Conservation (phyloP, 176 grass and related monocot genomes). For the Phyllostachys edulis region DNA sequence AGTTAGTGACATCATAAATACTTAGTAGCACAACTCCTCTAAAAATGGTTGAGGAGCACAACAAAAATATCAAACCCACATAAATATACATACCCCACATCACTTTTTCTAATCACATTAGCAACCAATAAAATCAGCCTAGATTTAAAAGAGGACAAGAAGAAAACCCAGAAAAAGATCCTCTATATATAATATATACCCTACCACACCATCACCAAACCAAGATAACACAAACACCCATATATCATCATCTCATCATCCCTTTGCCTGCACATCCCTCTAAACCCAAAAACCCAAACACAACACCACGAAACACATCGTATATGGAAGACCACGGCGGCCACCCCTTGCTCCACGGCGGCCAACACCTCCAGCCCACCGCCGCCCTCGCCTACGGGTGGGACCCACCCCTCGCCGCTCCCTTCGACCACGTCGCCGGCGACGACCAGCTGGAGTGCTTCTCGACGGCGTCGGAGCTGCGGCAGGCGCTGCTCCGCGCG, state of each 20-base stretch:
- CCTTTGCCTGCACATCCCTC: not conserved
- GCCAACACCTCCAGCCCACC: constrained; percentile 9
- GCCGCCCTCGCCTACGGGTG: constrained; percentile 36
- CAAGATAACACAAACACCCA: not conserved
- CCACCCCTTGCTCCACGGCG: constrained; percentile 26
- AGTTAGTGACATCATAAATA: not conserved
- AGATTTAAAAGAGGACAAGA: not conserved
- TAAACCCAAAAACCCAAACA: constrained; percentile 8
- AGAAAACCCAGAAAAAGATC: not conserved
- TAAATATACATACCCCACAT: not conserved
- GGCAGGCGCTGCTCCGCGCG: constrained; percentile 53
- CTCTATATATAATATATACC: constrained; percentile 39
- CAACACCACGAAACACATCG: not conserved
- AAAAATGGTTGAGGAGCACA: not conserved
- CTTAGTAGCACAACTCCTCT: too few relatives aligned
- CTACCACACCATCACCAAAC: constrained; percentile 8
- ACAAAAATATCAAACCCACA: not conserved
- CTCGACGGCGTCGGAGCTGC: constrained; percentile 51
- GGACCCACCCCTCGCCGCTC: constrained; percentile 15
- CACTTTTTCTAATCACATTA: not conserved
- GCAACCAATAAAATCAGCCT: not conserved
- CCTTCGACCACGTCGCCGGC: not conserved
- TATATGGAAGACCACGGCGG: constrained; percentile 38
- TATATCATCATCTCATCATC: not conserved
- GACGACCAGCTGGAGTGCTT: not conserved